Percentiles rank a stretch among this genome's conserved stretches.
Evolutionary conservation across 805 yeast species (phyloP).

Genomic region (Yamadazyma tumulicola): DNA sequence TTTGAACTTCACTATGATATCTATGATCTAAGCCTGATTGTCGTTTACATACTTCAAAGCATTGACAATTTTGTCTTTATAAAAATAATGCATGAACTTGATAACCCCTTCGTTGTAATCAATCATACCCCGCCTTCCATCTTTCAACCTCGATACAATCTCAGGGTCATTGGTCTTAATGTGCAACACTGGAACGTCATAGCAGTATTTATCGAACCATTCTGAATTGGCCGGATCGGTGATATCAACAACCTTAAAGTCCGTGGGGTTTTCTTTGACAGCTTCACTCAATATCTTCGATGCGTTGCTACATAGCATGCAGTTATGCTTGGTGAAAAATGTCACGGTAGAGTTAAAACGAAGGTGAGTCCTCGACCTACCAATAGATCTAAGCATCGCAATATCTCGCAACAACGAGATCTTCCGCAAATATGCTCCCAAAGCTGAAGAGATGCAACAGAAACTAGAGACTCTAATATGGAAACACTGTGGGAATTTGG

Average conservation of each 20-base stretch:
- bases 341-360: slow-evolving; percentile 33
- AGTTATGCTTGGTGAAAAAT: slow-evolving; percentile 66
- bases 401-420: no score
- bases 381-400: no score
- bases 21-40: no score
- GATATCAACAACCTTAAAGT: slow-evolving; percentile 49
- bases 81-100: slow-evolving; percentile 61
- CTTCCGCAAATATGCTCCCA: no score
- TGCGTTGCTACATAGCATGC: slow-evolving; percentile 68
- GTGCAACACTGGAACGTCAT: slow-evolving; percentile 77
- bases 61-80: slow-evolving; percentile 50
- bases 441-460: no score
- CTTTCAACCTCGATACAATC: slow-evolving; percentile 14
- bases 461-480: no score
- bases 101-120: not conserved
- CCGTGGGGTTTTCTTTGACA: slow-evolving; percentile 27
- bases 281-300: slow-evolving; percentile 46
- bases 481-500: no score
- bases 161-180: slow-evolving; percentile 37
- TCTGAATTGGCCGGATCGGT: slow-evolving; percentile 53
- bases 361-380: no score
- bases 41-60: not conserved
- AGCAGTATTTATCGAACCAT: slow-evolving; percentile 72
- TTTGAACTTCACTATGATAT: no score
- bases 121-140: slow-evolving; percentile 7